phyloP scores from a whole-genome alignment of 208 protist species.

The Wallacemonas rigidus region DNA sequence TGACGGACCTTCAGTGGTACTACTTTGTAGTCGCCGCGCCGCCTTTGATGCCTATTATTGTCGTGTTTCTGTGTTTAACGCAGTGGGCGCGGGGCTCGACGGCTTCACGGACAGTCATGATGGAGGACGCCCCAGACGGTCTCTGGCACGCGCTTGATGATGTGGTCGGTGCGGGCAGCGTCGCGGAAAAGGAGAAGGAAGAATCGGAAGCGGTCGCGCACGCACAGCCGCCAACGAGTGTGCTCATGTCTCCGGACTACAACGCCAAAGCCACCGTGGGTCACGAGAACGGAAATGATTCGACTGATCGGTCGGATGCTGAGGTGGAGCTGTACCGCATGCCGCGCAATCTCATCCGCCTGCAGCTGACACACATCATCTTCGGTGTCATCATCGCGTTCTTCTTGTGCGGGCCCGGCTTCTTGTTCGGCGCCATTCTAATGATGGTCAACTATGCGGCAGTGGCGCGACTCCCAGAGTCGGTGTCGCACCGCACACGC shows the following conservation, averaged over 20 bases:
- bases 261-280: too few relatives aligned
- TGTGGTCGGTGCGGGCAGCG: not conserved
- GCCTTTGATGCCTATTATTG: conserved; percentile 34
- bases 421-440: conserved; percentile 44
- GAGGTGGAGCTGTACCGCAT: not conserved
- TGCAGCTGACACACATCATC: conserved; percentile 49
- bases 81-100: conserved; percentile 16
- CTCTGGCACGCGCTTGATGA: conserved; percentile 9
- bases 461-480: conserved; percentile 41
- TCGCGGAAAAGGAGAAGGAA: not conserved
- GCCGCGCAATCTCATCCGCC: not conserved
- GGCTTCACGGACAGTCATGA: conserved; percentile 13
- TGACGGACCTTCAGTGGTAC: conserved; percentile 69
- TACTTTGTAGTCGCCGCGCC: conserved; percentile 53
- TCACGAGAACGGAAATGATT: too few relatives aligned
- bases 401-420: conserved; percentile 37
- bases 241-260: too few relatives aligned
- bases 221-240: too few relatives aligned
- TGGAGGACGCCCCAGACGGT: conserved; percentile 7
- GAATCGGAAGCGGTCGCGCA: too few relatives aligned
- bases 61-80: conserved; percentile 44
- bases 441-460: conserved; percentile 58
- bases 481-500: conserved; percentile 30
- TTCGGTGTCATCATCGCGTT: conserved; percentile 38
- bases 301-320: too few relatives aligned